Evolutionary conservation across 2,329 filamentous ascomycete genomes (phyloP).

Genomic region (Epichloe coenophiala): DNA sequence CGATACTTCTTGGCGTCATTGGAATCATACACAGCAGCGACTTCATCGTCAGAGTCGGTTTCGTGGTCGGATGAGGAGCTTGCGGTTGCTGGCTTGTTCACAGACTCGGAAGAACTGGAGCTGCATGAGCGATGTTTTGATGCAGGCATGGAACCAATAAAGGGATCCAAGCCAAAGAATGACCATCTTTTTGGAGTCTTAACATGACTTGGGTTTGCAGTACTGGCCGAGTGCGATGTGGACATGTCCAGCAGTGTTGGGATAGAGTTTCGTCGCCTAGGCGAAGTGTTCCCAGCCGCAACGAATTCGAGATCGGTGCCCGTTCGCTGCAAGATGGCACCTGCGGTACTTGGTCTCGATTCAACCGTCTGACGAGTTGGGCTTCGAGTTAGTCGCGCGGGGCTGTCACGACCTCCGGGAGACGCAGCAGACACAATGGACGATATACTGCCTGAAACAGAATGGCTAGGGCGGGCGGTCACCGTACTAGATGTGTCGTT

Average conservation of each 20-base stretch:
- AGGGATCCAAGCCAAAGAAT: conserved; percentile 48
- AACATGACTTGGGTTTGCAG: conserved; percentile 32
- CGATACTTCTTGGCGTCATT: conserved; percentile 15
- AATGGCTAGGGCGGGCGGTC: conserved; percentile 57
- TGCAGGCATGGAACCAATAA: conserved; percentile 31
- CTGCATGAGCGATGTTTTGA: conserved; percentile 33
- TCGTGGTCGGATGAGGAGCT: conserved; percentile 24
- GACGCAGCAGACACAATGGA: conserved; percentile 54
- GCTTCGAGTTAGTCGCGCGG: conserved; percentile 23
- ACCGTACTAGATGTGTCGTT: conserved; percentile 70
- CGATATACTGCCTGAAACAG: conserved; percentile 65
- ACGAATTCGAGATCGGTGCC: conserved; percentile 10
- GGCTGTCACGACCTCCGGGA: conserved; percentile 26
- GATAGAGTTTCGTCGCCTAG: conserved; percentile 45
- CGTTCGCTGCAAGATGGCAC: conserved; percentile 48
- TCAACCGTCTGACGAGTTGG: conserved; percentile 29
- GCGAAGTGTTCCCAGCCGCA: conserved; percentile 16
- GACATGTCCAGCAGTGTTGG: conserved; percentile 35
- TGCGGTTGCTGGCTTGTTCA: conserved; percentile 14
- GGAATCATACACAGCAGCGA: conserved; percentile 8
- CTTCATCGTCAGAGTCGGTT: conserved; percentile 16
- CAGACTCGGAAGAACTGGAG: conserved; percentile 30
- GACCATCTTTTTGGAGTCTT: conserved; percentile 44
- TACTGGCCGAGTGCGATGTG: conserved; percentile 19
- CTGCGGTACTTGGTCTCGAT: conserved; percentile 55